Percentiles rank a stretch among this genome's conserved stretches.
Conservation (phyloP, 495 filamentous ascomycete genomes). For the Annulohypoxylon nitens region DNA sequence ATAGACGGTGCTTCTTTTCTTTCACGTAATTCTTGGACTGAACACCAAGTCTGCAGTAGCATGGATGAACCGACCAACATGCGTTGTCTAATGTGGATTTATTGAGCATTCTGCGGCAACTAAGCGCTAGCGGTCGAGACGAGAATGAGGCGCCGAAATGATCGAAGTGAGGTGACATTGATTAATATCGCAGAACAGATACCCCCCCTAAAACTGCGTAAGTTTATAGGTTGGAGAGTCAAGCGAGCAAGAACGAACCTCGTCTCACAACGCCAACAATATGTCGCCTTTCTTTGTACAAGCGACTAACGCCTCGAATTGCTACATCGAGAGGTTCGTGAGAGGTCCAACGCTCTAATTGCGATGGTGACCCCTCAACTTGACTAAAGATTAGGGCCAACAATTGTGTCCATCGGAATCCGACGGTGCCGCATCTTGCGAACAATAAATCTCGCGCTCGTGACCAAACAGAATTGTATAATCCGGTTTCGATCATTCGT, state of each 20-base stretch:
- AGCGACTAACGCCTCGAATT: constrained; percentile 3
- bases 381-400: not conserved
- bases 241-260: constrained; percentile 11
- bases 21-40: not conserved
- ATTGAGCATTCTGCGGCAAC: constrained; percentile 2
- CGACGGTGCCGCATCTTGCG: not conserved
- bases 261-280: constrained; percentile 12
- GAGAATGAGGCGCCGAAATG: constrained; percentile 4
- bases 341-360: not conserved
- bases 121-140: not conserved
- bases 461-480: not conserved
- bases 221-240: constrained; percentile 18
- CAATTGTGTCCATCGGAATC: not conserved
- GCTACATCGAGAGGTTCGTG: not conserved
- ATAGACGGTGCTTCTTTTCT: not conserved
- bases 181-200: constrained; percentile 17
- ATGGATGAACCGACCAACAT: constrained; percentile 16
- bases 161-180: constrained; percentile 21
- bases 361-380: not conserved
- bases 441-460: not conserved
- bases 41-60: not conserved
- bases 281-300: not conserved
- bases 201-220: constrained; percentile 19
- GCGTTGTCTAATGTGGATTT: constrained; percentile 4
- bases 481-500: not conserved